Conservation (phyloP, 108 stramenopile species). For the Skeletonema marinoi region DNA sequence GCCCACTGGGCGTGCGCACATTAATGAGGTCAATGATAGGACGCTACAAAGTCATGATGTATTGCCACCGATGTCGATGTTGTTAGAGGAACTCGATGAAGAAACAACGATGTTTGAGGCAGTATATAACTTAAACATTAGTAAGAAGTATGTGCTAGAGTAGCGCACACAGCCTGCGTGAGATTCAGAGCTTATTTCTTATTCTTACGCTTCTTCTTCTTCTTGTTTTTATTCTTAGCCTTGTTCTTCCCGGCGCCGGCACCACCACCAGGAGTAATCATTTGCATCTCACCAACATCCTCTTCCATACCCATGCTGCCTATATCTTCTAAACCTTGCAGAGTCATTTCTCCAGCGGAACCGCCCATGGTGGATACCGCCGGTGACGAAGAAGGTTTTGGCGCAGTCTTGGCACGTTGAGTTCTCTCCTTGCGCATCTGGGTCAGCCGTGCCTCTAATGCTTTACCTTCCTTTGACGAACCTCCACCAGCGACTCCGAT, state of each 20-base stretch:
- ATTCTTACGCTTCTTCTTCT: slow-evolving; percentile 43
- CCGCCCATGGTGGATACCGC: neutral
- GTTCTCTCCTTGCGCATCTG: slow-evolving; percentile 74
- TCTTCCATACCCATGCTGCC: slow-evolving; percentile 3
- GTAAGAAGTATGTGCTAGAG: too few relatives aligned
- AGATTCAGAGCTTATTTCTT: neutral
- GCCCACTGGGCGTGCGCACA: too few relatives aligned
- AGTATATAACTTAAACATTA: too few relatives aligned
- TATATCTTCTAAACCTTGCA: slow-evolving; percentile 15
- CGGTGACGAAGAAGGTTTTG: neutral
- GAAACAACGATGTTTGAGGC: too few relatives aligned
- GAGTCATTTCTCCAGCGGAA: slow-evolving; percentile 25
- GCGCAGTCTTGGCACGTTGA: slow-evolving; percentile 48
- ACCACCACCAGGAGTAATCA: slow-evolving; percentile 24
- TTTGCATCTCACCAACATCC: slow-evolving; percentile 18
- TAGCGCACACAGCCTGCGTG: too few relatives aligned
- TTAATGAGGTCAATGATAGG: too few relatives aligned
- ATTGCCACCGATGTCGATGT: too few relatives aligned
- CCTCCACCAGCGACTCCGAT: slow-evolving; percentile 72
- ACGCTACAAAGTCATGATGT: too few relatives aligned
- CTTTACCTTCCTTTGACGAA: slow-evolving; percentile 61
- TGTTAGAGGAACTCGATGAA: too few relatives aligned
- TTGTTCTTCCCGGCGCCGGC: slow-evolving; percentile 20
- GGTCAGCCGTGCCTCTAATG: slow-evolving; percentile 58
- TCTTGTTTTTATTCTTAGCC: slow-evolving; percentile 50